phyloP scores from a whole-genome alignment of 768 basidiomycete species.

The Suillus clintonianus region DNA sequence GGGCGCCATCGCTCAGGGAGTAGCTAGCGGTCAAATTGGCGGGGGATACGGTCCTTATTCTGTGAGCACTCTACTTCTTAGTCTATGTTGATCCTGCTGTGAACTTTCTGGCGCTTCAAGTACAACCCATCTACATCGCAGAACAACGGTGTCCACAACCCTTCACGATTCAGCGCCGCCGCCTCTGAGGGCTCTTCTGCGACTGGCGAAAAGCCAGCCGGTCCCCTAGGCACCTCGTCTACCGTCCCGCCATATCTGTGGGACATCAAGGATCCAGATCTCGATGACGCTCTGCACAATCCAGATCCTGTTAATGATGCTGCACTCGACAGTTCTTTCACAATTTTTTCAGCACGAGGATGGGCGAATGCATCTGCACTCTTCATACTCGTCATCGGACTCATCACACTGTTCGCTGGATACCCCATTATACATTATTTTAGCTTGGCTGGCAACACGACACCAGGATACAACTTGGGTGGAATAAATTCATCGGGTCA shows the following conservation, averaged over 20 bases:
- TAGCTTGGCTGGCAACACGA: constrained; percentile 26
- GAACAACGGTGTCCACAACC: constrained; percentile 45
- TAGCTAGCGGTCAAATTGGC: constrained; percentile 80
- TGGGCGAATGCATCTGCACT: constrained; percentile 81
- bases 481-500: constrained; percentile 83
- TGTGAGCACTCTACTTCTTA: constrained; percentile 44
- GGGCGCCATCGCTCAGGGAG: constrained; percentile 68
- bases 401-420: constrained; percentile 82
- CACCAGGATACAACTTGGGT: constrained; percentile 80
- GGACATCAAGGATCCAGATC: constrained; percentile 80
- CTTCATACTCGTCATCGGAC: constrained; percentile 61
- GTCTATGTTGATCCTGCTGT: constrained; percentile 3
- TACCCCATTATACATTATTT: constrained; percentile 79
- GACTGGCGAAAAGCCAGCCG: constrained; percentile 34
- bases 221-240: constrained; percentile 46
- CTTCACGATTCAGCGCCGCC: constrained; percentile 59
- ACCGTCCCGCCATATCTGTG: constrained; percentile 74
- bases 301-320: constrained; percentile 77
- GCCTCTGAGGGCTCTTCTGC: constrained; percentile 46
- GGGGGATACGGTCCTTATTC: constrained; percentile 85
- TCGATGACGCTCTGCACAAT: constrained; percentile 90
- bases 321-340: constrained; percentile 58
- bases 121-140: constrained; percentile 54
- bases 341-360: constrained; percentile 79
- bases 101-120: constrained; percentile 32